Evolutionary conservation across 192 early-diverging fungal species (phyloP), one percentile per base, ranked within the genome.

Genomic region (Backusella morwellensis): DNA sequence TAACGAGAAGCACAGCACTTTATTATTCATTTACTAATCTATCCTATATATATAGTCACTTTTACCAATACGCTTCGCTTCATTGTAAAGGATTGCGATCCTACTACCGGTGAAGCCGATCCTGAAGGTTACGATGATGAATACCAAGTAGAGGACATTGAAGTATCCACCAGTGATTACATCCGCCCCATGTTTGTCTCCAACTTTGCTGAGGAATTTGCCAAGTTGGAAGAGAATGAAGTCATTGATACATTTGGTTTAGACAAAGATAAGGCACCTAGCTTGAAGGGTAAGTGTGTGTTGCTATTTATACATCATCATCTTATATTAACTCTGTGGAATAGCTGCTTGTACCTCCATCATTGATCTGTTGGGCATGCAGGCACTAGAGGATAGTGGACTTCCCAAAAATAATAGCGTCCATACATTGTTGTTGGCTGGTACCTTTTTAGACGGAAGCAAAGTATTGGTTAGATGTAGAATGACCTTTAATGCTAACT

Each of bases 41-140:
- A 19, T 56, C 1, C 76, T 74, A 40, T 8, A 73, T 74, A 40
- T 8, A 73, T 78, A 90, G 91, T 85, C 15, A 85, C 91, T 41
- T 99, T 98, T 83, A 86, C 91, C 6, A 95, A 93, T 84, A 93
- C 92, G 7, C 85, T 99, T 56, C 92, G 92, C 68, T 98, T 96
- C 79, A 79, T 95, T 23, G 91, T 97, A 41, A 98, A 96, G 84
- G 98, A 99, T 77, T 97, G 95, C 80, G 98, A 99, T 80, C 96
- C 97, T 19, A 85, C 88, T 3, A 98, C 96, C 9, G 95, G 95
- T 42, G 95, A 96, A 80, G 90, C 95, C 4, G 95, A 96, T 73
- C 92, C 93, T 72, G 93, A 97, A 72, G 97, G 97, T n/a, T 98
- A 94, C 66, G 96, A 97, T 47, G 97, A 97, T 79, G 97, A 99